Base-by-base conservation (phyloP, 2,329 filamentous ascomycete species). In the Shiraia sp. region DNA sequence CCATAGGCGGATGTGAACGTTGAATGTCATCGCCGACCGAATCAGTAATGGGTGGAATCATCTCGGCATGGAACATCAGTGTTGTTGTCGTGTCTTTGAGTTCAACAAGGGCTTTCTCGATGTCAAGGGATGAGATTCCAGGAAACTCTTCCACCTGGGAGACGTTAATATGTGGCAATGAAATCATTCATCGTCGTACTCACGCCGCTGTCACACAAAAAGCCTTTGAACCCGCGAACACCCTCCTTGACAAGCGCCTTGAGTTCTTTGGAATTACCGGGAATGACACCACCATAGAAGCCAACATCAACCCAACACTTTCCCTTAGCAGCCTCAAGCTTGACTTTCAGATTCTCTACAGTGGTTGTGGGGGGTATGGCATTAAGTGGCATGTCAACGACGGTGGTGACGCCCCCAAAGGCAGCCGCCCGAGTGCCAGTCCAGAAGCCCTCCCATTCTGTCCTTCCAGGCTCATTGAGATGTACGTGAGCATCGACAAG, bases 271-370 rank as follows among this genome's bases (percentile, higher is more conserved):
- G 85, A 81, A 64, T 99, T 99, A 2, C 92, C 93, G 3, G 93
- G 93, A 33, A 99, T 84, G 27, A 97, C 83, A 23, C 93, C 93
- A 17, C 93, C 93, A 66, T 97, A 97, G 71, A 99, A 97, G 22
- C 90, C 93, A n/a, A 97, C 91, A 60, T 97, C 93, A 17, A 97
- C 90, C 92, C 92, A 99, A 72, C 92, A 96, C 72, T 97, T 87
- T 24, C 88, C 90, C 47, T 81, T 72, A 28, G 90, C 90, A 16
- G 93, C 93, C 19, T 81, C 80, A 32, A 96, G 77, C 77, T 99
- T 99, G 74, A 90, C 87, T 48, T 86, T 78, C 55, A 99, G 80
- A 6, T 87, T 89, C 13, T 78, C 76, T 3, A 97, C 79, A 0
- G 92, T 97, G 8, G 92, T 97, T 0, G 93, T 99, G 0, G 93